These are phyloP conservation scores for Xanthoconium separans DNA, from an alignment of 1,284 basidiomycete species.

Conservation along the genomic window DNA sequence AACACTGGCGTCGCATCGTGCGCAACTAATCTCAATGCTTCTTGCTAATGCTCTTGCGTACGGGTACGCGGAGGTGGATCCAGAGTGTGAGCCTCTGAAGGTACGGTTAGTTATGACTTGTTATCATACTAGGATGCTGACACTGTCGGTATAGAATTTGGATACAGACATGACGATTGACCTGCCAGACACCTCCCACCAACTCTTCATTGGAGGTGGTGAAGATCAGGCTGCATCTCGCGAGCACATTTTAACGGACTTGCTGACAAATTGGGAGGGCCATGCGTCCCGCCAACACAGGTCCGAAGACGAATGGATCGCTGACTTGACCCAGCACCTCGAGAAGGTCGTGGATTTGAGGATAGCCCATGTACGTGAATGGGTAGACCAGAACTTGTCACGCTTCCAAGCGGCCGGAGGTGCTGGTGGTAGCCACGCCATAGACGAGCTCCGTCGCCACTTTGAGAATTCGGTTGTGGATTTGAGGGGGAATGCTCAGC, in stretches of 20 bases:
- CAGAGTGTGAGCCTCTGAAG: constrained; percentile 49
- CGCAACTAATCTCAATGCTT: constrained; percentile 40
- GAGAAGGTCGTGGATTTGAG: constrained; percentile 39
- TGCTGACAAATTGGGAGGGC: constrained; percentile 37
- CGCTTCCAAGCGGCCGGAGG: constrained; percentile 39
- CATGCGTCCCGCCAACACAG: constrained; percentile 30
- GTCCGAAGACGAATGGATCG: constrained; percentile 43
- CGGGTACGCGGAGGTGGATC: constrained; percentile 46
- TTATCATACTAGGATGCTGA: not conserved
- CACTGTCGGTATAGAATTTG: constrained; percentile 39
- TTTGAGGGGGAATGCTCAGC: constrained; percentile 43
- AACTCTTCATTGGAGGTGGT: constrained; percentile 38
- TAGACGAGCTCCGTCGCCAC: constrained; percentile 44
- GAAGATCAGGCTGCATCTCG: constrained; percentile 21
- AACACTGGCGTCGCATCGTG: constrained; percentile 55
- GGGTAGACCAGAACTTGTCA: constrained; percentile 49
- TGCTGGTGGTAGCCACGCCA: constrained; percentile 33
- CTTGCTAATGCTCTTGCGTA: constrained; percentile 47
- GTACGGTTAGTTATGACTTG: constrained; percentile 26
- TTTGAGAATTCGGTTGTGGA: constrained; percentile 44
- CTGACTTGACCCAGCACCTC: constrained; percentile 38
- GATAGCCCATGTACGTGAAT: constrained; percentile 45
- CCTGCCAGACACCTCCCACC: constrained; percentile 33
- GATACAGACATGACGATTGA: constrained; percentile 45
- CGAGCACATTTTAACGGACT: constrained; percentile 29